These are phyloP conservation scores for Colletotrichum navitas DNA, from an alignment of 2,329 filamentous ascomycete species.

Conservation along the genomic window DNA sequence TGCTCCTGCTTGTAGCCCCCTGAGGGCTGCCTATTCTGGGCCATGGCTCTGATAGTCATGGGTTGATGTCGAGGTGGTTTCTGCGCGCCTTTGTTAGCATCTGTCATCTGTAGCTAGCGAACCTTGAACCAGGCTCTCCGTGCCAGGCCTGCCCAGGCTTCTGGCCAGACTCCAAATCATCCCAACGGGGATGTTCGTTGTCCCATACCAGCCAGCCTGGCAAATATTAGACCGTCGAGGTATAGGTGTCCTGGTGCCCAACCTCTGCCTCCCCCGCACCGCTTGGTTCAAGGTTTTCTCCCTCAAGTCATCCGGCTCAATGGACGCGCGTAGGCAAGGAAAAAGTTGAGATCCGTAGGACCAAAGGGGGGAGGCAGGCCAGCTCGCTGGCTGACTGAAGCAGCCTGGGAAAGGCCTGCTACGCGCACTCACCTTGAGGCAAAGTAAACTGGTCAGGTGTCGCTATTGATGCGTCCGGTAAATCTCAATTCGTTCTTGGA, in stretches of 20 bases:
- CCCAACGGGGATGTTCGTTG: slow-evolving; percentile 41
- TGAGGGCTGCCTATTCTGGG: slow-evolving; percentile 44
- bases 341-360: background rate
- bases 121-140: slow-evolving; percentile 40
- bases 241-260: slow-evolving; percentile 20
- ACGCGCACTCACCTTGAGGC: slow-evolving; percentile 16
- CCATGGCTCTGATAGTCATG: slow-evolving; percentile 44
- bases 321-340: slow-evolving; percentile 20
- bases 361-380: background rate
- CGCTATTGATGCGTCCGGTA: slow-evolving; percentile 16
- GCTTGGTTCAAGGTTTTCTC: slow-evolving; percentile 30
- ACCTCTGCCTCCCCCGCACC: slow-evolving; percentile 31
- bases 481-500: slow-evolving; percentile 19
- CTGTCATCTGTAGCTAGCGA: slow-evolving; percentile 42
- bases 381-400: background rate
- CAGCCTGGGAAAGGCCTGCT: slow-evolving; percentile 13
- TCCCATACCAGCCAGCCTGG: slow-evolving; percentile 15
- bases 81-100: slow-evolving; percentile 42
- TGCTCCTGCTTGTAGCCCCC: slow-evolving; percentile 49
- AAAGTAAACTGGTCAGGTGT: slow-evolving; percentile 10
- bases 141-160: slow-evolving; percentile 8
- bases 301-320: slow-evolving; percentile 16
- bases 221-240: slow-evolving; percentile 25
- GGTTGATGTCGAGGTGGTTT: slow-evolving; percentile 38
- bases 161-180: slow-evolving; percentile 24